A percentile compares a stretch with the other conserved stretches of the same genome.
These are phyloP conservation scores for Huntiella moniliformis DNA, from an alignment of 2,329 filamentous ascomycete species.

Conservation along the genomic window DNA sequence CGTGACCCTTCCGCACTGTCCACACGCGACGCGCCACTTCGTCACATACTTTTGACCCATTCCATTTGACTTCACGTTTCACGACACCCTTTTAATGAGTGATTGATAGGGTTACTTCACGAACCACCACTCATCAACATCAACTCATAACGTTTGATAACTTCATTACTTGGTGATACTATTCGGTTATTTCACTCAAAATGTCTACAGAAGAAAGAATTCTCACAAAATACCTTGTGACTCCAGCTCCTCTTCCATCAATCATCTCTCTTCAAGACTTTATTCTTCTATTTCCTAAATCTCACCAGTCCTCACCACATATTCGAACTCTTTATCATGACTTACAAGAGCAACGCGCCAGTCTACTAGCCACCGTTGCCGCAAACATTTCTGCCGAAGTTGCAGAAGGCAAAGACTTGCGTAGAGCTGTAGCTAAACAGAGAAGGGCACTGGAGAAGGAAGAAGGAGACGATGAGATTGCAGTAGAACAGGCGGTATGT, in stretches of 20 bases:
- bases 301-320: conserved; percentile 42
- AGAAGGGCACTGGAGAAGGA: conserved; percentile 26
- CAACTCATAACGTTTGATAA: neutral
- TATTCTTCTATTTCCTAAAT: conserved; percentile 53
- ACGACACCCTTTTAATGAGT: neutral
- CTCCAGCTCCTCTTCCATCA: conserved; percentile 54
- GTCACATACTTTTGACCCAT: conserved; percentile 6
- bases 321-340: conserved; percentile 59
- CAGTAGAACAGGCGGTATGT: conserved; percentile 39
- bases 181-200: neutral
- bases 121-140: neutral
- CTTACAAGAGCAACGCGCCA: conserved; percentile 54
- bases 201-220: conserved; percentile 63
- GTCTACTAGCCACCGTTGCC: conserved; percentile 47
- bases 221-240: conserved; percentile 58
- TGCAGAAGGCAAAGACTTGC: conserved; percentile 27
- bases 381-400: conserved; percentile 46
- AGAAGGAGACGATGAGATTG: conserved; percentile 43
- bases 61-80: neutral
- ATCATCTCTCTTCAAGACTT: conserved; percentile 60
- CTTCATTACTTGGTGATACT: neutral
- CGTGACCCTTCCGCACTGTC: conserved; percentile 3
- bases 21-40: conserved; percentile 4
- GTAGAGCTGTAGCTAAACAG: conserved; percentile 35
- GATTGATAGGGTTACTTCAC: conserved; percentile 2